Conservation (phyloP, 1,139 yeast species). For the Geotrichum restrictum region DNA sequence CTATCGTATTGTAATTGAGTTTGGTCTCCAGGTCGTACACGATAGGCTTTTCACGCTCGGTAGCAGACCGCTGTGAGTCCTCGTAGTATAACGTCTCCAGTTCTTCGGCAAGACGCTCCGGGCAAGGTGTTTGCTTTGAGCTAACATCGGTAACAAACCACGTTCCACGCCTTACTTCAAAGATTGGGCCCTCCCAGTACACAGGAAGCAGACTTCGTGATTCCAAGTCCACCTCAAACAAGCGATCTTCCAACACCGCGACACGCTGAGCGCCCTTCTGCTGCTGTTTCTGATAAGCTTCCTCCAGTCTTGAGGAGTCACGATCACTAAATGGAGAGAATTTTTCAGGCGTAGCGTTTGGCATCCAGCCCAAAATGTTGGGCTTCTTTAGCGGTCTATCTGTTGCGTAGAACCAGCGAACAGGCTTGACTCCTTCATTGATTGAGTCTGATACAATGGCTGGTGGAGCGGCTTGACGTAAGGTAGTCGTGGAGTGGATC, state of each 20-base stretch:
- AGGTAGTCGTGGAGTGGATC: background rate
- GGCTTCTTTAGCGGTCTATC: conserved; percentile 74
- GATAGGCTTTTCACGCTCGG: background rate
- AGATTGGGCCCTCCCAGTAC: conserved; percentile 87
- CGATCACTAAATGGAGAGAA: conserved; percentile 64
- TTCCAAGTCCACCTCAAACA: conserved; percentile 65
- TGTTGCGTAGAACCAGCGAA: conserved; percentile 74
- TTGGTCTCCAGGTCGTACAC: background rate
- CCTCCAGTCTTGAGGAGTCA: conserved; percentile 63
- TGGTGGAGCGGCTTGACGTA: background rate
- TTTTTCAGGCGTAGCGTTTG: conserved; percentile 47
- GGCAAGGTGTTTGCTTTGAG: conserved; percentile 48
- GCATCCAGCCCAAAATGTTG: conserved; percentile 42
- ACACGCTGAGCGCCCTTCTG: conserved; percentile 31
- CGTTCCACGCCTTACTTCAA: conserved; percentile 75
- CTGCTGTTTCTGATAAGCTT: conserved; percentile 38
- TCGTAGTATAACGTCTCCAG: conserved; percentile 56
- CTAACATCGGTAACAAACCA: conserved; percentile 67
- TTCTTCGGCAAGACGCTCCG: conserved; percentile 49
- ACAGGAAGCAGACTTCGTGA: conserved; percentile 58
- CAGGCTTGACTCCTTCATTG: background rate
- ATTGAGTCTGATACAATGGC: background rate
- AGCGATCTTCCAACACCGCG: conserved; percentile 74
- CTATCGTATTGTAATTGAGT: background rate
- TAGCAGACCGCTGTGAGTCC: conserved; percentile 28